Conservation (phyloP, 768 basidiomycete species). For the Panaeolus cyanescens region DNA sequence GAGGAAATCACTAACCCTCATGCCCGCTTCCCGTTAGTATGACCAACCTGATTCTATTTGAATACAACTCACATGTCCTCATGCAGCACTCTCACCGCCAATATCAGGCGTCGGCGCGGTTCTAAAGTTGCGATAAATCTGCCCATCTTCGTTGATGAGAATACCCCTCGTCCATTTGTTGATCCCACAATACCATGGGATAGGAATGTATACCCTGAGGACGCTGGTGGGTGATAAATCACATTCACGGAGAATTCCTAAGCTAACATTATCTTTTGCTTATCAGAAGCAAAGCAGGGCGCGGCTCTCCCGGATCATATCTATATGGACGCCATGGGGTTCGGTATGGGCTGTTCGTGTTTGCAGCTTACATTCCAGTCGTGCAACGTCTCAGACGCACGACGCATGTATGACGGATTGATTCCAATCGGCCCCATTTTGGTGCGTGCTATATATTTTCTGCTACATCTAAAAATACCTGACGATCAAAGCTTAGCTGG, state of each 20-base stretch:
- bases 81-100: slow-evolving; percentile 91
- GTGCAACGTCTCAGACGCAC: slow-evolving; percentile 89
- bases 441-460: slow-evolving; percentile 45
- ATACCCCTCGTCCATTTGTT: slow-evolving; percentile 87
- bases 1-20: slow-evolving; percentile 97
- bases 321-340: slow-evolving; percentile 99
- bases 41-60: slow-evolving; percentile 8
- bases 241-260: background rate
- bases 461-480: background rate
- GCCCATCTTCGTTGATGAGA: slow-evolving; percentile 86
- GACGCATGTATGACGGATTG: slow-evolving; percentile 94
- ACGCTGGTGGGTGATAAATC: slow-evolving; percentile 57
- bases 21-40: slow-evolving; percentile 92
- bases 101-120: slow-evolving; percentile 87
- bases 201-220: slow-evolving; percentile 80
- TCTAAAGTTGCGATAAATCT: slow-evolving; percentile 96
- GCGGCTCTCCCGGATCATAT: slow-evolving; percentile 90
- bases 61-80: slow-evolving; percentile 11
- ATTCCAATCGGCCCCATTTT: slow-evolving; percentile 95
- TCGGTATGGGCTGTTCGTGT: slow-evolving; percentile 99
- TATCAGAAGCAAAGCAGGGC: slow-evolving; percentile 82
- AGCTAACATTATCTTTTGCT: slow-evolving; percentile 6
- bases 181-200: slow-evolving; percentile 93
- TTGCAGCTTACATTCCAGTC: slow-evolving; percentile 97
- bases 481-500: slow-evolving; percentile 57